Conservation (phyloP, 495 filamentous ascomycete species). For the Xylaria palmicola region DNA sequence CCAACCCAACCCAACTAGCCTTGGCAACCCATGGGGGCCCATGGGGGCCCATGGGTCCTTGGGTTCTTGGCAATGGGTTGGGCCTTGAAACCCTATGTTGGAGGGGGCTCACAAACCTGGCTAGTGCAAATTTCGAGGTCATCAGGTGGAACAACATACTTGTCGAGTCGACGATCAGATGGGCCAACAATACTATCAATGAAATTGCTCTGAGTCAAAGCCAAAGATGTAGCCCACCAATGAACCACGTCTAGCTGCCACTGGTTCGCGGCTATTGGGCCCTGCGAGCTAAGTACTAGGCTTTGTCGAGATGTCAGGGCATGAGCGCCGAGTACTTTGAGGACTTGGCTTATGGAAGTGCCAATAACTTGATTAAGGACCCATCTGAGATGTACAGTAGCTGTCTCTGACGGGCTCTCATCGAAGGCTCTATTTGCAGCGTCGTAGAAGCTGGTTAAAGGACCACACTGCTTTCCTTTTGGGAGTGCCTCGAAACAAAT, state of each 20-base stretch:
- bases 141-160: no score
- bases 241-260: conserved; percentile 18
- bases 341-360: neutral
- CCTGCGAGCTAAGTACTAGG: no score
- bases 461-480: neutral
- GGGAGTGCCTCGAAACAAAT: neutral
- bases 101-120: no score
- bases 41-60: no score
- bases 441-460: neutral
- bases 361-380: no score
- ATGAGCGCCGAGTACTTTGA: neutral
- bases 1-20: no score
- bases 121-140: no score
- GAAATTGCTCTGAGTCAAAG: conserved; percentile 3
- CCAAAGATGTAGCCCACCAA: neutral
- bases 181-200: neutral
- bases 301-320: neutral
- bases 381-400: no score
- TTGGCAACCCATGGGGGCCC: no score
- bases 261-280: conserved; percentile 9
- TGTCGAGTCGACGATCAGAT: neutral
- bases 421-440: neutral
- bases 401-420: neutral
- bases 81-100: neutral
- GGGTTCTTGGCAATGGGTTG: no score